These are phyloP conservation scores for Alternaria rosae DNA, from an alignment of 2,329 filamentous ascomycete species.

Conservation along the genomic window DNA sequence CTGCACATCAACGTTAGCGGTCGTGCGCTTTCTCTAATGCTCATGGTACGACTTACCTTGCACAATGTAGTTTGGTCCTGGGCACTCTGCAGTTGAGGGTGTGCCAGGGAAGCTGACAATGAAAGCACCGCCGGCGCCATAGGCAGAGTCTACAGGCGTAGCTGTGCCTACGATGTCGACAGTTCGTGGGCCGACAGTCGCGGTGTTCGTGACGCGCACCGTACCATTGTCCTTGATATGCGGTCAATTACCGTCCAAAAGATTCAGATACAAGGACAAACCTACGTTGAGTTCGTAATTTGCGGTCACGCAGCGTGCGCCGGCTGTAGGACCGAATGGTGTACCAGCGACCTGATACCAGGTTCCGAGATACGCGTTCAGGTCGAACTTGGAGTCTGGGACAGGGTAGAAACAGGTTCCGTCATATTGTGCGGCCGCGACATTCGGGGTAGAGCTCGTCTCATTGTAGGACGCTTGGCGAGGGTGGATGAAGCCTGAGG, in stretches of 20 bases:
- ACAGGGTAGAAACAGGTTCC: slow-evolving; percentile 40
- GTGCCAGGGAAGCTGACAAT: slow-evolving; percentile 34
- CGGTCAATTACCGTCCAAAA: not conserved
- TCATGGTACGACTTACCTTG: slow-evolving; percentile 22
- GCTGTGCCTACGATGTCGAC: slow-evolving; percentile 33
- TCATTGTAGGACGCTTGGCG: slow-evolving; percentile 18
- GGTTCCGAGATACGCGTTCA: slow-evolving; percentile 36
- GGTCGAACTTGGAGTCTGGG: slow-evolving; percentile 34
- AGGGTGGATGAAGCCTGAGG: slow-evolving; percentile 20
- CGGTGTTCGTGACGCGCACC: slow-evolving; percentile 34
- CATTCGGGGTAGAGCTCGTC: slow-evolving; percentile 17
- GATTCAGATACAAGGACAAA: not conserved
- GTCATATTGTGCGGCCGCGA: slow-evolving; percentile 33
- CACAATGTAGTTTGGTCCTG: slow-evolving; percentile 42
- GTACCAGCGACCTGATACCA: slow-evolving; percentile 45
- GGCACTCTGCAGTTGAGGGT: slow-evolving; percentile 21
- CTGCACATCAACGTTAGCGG: slow-evolving; percentile 15
- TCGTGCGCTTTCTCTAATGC: too few species aligned
- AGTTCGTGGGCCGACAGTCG: slow-evolving; percentile 19
- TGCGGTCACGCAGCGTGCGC: slow-evolving; percentile 34
- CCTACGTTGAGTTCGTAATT: slow-evolving; percentile 35
- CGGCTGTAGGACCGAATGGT: slow-evolving; percentile 36
- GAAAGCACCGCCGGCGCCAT: slow-evolving; percentile 33
- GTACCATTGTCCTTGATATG: slow-evolving; percentile 27
- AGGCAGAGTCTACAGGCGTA: slow-evolving; percentile 27